Evolutionary conservation across 139 green algal genomes (phyloP), one percentile per base, ranked within the genome.

Genomic region (Coelastrella sp.): DNA sequence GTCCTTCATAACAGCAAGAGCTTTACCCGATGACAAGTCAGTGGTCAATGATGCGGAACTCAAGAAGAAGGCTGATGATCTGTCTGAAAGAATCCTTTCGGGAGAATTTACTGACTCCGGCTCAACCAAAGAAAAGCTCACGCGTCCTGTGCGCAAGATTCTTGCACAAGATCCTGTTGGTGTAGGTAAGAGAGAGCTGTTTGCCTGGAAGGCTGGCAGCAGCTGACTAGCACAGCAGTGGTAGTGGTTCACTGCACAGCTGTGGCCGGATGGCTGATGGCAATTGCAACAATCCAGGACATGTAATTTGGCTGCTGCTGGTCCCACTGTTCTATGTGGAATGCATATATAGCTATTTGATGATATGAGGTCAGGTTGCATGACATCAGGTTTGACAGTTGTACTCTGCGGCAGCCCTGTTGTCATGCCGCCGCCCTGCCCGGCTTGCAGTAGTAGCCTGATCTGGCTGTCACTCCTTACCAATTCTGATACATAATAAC

Each of bases 81-180:
- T 94, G 0, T 86, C 91, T 15, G 88, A 89, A 11, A 87, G 92
- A 62, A 95, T 95, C 63, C 62, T 87, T 37, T 91, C 86, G 13
- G 95, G 95, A 3, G 92, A 98, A 85, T 98, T 96, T 63, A 92
- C 88, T 0, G 91, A 96, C 32, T 57, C 64, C 7, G 92, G 94
- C 1, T 94, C 87, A 15, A 97, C 93, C 5, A 97, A 96, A 89
- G 95, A 97, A 84, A 91, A 89, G 38, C 72, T 96, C 0, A 95
- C 91, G 0, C 79, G 93, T 0, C 94, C 94, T 0, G 15, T 97
- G 3, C 89, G 95, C 5, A 94, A 95, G 63, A 19, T 87, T 38
- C 78, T 98, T 11, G 94, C 94, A 0, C 91, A 93, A 59, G 94
- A 96, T 78, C 93, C 89, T 0, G 23, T 93, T 3, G 91, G 94